Base-by-base conservation (phyloP, 371 early-diverging fungal species). In the Cladochytrium tenue region DNA sequence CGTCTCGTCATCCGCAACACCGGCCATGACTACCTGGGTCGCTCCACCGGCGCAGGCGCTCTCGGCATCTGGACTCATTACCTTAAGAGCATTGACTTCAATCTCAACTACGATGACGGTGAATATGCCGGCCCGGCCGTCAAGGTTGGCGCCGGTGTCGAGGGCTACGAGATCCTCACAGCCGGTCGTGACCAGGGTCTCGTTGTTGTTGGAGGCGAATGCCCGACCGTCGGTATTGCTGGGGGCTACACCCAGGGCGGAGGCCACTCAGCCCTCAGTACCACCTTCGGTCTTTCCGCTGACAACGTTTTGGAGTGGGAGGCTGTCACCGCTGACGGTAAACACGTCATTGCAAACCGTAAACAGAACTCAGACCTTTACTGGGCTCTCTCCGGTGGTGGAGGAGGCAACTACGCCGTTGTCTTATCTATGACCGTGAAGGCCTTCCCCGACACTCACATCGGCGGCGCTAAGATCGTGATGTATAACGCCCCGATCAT, bases 381-480 rank as follows among this genome's bases (percentile, higher is more conserved):
- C 43, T 83, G 82, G 82, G 86, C 86, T 0, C 52, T 85, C 23
- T 76, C 81, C n/a, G 86, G 86, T n/a, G 85, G 81, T 2, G 83
- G 83, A n/a, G 79, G 72, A 4, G 73, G 76, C 3, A 75, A 71
- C 4, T 82, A 71, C 69, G 83, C 78, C 10, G 77, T 76, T 17
- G 72, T 78, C 7, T 71, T 72, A 32, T 58, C 65, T 51, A 65
- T 72, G 10, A 60, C 63, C 20, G 67, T 72, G 58, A 59, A 65
- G 55, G 72, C 71, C 28, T 69, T 74, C 51, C 72, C 76, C 10
- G 51, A 7, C 43, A 43, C 43, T 43, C 43, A 20, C 13, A 43
- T 43, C 43, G 13, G n/a, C 43, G 20, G 7, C 43, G 43, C 43
- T 20, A 43, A 43, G 13, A 43, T 20, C 7, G 20, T 43, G 20